Conservation (phyloP, 345 rosid species). For the Erysimum cheiranthoides region DNA sequence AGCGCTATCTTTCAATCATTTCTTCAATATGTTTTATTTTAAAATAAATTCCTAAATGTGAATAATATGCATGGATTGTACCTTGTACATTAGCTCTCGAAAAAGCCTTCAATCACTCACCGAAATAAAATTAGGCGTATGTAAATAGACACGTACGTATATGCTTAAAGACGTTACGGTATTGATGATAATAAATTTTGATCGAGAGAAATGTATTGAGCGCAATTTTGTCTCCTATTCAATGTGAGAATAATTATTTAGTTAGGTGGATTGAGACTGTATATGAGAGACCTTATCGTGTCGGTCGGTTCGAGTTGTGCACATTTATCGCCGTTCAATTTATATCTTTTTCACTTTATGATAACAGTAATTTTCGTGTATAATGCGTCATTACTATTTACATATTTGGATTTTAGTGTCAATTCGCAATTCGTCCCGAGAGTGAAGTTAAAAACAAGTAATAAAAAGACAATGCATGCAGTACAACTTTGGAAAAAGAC, state of each 20-base stretch:
- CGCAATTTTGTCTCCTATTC: not conserved
- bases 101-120: not conserved
- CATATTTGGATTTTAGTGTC: conserved; percentile 17
- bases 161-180: conserved; percentile 2
- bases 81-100: too few relatives aligned
- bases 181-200: not conserved
- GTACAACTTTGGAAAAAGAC: not conserved
- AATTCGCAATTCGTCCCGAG: conserved; percentile 1
- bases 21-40: too few relatives aligned
- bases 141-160: not conserved
- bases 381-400: not conserved
- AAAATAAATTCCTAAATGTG: not conserved
- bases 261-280: conserved; percentile 17
- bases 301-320: conserved; percentile 31
- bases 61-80: not conserved
- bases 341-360: not conserved
- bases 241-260: not conserved
- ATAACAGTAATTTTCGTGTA: not conserved
- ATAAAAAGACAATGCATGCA: not conserved
- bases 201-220: not conserved
- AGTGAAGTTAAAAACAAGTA: not conserved
- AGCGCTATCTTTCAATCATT: too few relatives aligned
- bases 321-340: conserved; percentile 16
- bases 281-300: conserved; percentile 30
- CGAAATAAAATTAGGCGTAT: not conserved